Conservation (phyloP, 1,284 basidiomycete species). For the Cystobasidium pallidum region DNA sequence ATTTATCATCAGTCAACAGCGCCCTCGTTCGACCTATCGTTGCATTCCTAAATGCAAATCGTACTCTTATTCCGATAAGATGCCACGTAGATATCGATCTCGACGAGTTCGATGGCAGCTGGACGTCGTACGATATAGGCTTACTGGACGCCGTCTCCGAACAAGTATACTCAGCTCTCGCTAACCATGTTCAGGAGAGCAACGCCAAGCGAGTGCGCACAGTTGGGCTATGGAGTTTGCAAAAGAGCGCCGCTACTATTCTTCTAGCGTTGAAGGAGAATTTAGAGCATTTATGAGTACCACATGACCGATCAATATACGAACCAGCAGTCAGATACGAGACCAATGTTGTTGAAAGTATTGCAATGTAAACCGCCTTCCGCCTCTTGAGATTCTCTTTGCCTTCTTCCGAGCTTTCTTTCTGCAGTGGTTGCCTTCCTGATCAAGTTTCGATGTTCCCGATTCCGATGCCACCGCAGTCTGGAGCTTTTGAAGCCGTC, state of each 20-base stretch:
- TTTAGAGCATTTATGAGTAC: conserved; percentile 32
- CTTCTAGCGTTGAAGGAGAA: conserved; percentile 55
- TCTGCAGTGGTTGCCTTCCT: not conserved
- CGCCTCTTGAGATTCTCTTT: not conserved
- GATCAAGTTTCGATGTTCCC: not conserved
- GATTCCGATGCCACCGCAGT: no score
- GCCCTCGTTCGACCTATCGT: conserved; percentile 97
- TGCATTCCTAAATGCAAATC: conserved; percentile 97
- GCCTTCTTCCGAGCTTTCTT: not conserved
- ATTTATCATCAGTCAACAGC: conserved; percentile 88
- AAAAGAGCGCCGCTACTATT: conserved; percentile 70
- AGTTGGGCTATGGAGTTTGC: conserved; percentile 79
- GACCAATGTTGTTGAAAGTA: not conserved
- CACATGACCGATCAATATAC: not conserved
- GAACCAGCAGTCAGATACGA: not conserved
- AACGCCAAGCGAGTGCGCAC: conserved; percentile 83
- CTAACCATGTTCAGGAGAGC: conserved; percentile 82
- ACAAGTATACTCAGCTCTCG: conserved; percentile 86
- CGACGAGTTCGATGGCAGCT: conserved; percentile 80
- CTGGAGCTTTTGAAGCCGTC: not conserved
- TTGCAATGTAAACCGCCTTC: not conserved
- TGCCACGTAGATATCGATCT: conserved; percentile 80
- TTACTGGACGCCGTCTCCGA: conserved; percentile 77
- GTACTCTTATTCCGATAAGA: conserved; percentile 86
- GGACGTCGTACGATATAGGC: conserved; percentile 67